Evolutionary conservation across 495 filamentous ascomycete genomes (phyloP), one percentile per base, ranked within the genome.

Genomic region (Penicillium parvum): DNA sequence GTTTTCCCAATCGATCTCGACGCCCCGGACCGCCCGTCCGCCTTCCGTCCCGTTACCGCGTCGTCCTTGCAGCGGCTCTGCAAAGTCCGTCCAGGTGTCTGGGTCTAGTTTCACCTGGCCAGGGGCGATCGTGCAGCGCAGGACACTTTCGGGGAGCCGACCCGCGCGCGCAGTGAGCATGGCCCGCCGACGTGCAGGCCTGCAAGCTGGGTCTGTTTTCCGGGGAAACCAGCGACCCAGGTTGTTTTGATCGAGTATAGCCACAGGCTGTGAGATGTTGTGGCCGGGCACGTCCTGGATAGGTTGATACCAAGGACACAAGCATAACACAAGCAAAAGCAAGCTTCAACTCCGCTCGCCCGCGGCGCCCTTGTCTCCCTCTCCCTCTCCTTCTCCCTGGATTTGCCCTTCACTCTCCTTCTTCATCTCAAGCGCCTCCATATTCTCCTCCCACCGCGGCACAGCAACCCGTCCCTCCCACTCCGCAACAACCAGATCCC

Each of bases 381-480:
- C 9, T n/a, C n/a, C n/a, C 28, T 15, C 34, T 16, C 32, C 17
- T n/a, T 40, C 21, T 43, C 28, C 34, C 21, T 43, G 20, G 16
- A 45, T 34, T 2, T 23, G 12, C 10, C 30, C 29, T 32, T 40
- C 36, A n/a, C 12, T 4, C 16, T 27, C 28, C 47, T 65, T 60
- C 49, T 61, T 67, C 55, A 55, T 54, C 48, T 74, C 68, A 32
- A 70, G 40, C 3, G 54, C 57, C 32, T 69, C 67, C 64, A 71
- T 69, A 43, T 70, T 72, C 49, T 66, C 64, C 39, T 71, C 67
- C 67, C 66, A 70, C 19, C 49, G 48, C 23, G 63, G 52, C 28
- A 77, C 58, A 12, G 40, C 50, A 29, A 81, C 64, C 36, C 63
- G 73, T 29, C 64, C 67, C 42, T 78, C 67, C 69, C 82, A 76